Evolutionary conservation across 2,329 filamentous ascomycete species (phyloP), one percentile per base, ranked within the genome.

Genomic region (Curvularia spicifera): DNA sequence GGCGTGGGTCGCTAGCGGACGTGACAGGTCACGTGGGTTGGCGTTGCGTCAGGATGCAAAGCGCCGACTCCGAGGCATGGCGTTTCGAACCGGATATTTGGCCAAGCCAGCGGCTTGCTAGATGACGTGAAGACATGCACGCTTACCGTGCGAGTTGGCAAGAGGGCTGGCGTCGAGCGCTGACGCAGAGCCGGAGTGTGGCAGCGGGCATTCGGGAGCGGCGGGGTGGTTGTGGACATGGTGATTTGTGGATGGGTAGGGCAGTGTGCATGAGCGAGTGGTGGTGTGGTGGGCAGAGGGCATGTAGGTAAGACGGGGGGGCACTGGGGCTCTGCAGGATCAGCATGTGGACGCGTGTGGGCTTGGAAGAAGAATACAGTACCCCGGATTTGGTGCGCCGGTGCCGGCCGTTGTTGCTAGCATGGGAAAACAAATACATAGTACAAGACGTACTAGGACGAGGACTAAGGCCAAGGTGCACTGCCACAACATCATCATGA

Each of bases 401-500:
- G 61, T 66, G 59, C 53, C 62, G 48, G 44, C 33, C 40, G n/a
- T 57, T 56, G 26, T 57, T 37, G 26, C 4, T 35, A n/a, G 18
- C 39, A 51, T 44, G 44, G 18, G 29, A 47, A 55, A 43, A 50
- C 53, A 60, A 63, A 55, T 43, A 60, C 26, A 15, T 10, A 40
- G 9, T 24, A 12, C 39, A 42, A 42, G 10, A 18, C 18, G 18
- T 18, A n/a, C n/a, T n/a, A 18, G 18, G 18, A 18, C 18, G 18
- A 18, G 18, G 1, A 18, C 18, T 1, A 18, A 20, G 20, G 65
- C 65, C 65, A 68, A 63, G 64, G 9, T 26, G 55, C 57, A 58
- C 61, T 57, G 61, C 64, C 64, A 59, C 64, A 51, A 13, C 68
- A 67, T 66, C 65, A 68, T 64, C 51, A 59, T 33, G 24, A 8